phyloP scores from a whole-genome alignment of 192 early-diverging fungal genomes.

The Backusella westeae region DNA sequence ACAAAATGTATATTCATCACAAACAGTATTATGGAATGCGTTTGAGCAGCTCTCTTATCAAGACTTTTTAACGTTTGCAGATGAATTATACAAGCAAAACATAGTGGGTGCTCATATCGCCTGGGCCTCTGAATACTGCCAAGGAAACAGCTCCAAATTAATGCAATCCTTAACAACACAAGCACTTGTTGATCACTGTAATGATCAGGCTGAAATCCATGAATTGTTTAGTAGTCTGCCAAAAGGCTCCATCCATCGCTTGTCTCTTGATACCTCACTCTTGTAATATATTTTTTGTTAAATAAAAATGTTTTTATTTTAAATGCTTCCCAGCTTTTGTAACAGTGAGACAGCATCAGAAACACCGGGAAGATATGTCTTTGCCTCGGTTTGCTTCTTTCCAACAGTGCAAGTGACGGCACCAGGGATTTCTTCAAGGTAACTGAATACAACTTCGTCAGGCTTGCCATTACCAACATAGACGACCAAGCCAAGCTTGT shows the following conservation, averaged over 20 bases:
- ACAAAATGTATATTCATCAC: constrained; percentile 24
- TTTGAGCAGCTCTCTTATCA: constrained; percentile 9
- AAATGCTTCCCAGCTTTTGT: neutral
- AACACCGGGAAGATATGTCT: constrained; percentile 59
- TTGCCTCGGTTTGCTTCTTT: constrained; percentile 94
- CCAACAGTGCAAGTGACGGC: constrained; percentile 91
- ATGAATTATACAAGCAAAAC: neutral
- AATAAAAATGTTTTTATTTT: neutral
- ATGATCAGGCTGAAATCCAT: constrained; percentile 27
- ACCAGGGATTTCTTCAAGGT: constrained; percentile 54
- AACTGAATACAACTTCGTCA: constrained; percentile 90
- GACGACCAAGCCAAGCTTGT: constrained; percentile 66
- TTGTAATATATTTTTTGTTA: neutral
- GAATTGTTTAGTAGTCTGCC: constrained; percentile 21
- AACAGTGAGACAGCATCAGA: neutral
- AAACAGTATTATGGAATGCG: constrained; percentile 15
- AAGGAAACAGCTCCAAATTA: neutral
- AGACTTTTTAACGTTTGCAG: constrained; percentile 12
- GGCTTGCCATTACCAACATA: constrained; percentile 94
- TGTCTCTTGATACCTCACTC: neutral
- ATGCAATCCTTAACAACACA: neutral
- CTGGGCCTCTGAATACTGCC: constrained; percentile 24
- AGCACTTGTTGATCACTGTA: constrained; percentile 19
- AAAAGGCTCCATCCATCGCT: neutral
- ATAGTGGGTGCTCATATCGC: constrained; percentile 20